Evolutionary conservation across 176 grass and related monocot genomes (phyloP).

Genomic region (Saccharum spontaneum): DNA sequence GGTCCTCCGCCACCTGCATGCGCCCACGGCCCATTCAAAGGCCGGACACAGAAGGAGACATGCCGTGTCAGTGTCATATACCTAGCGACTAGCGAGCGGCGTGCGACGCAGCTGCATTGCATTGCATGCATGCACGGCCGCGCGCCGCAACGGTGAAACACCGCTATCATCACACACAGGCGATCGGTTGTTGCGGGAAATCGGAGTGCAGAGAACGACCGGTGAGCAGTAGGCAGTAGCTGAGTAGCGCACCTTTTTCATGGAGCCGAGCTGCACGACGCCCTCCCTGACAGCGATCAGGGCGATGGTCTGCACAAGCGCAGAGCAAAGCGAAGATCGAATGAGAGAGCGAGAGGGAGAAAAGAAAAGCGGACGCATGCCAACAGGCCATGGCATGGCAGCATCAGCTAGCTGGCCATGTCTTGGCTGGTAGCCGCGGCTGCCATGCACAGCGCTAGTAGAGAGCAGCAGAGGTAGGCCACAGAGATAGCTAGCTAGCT

Average conservation of each 20-base stretch:
- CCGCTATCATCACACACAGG: neutral
- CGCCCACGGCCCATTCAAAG: neutral
- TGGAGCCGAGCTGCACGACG: constrained; percentile 93
- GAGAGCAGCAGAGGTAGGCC: constrained; percentile 7
- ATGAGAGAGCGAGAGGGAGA: neutral
- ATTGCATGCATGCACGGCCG: neutral
- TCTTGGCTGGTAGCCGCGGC: neutral
- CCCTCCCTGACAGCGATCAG: constrained; percentile 94
- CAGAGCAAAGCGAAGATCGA: neutral
- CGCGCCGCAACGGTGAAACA: neutral
- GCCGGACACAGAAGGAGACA: too few species aligned
- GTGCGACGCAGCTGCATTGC: neutral
- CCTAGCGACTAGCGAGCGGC: too few species aligned
- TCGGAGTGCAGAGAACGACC: constrained; percentile 25
- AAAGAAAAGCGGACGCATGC: neutral
- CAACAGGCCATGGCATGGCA: constrained; percentile 25
- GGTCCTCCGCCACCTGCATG: constrained; percentile 77
- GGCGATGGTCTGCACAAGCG: constrained; percentile 75
- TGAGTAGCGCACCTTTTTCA: constrained; percentile 61
- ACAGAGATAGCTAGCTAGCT: neutral
- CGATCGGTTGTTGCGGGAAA: neutral
- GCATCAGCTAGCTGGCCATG: constrained; percentile 10
- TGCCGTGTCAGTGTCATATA: neutral
- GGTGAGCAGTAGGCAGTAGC: neutral
- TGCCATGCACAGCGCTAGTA: neutral